Percentiles rank a stretch among this genome's conserved stretches.
Conservation (phyloP, 495 filamentous ascomycete species). For the Amniculicola lignicola region DNA sequence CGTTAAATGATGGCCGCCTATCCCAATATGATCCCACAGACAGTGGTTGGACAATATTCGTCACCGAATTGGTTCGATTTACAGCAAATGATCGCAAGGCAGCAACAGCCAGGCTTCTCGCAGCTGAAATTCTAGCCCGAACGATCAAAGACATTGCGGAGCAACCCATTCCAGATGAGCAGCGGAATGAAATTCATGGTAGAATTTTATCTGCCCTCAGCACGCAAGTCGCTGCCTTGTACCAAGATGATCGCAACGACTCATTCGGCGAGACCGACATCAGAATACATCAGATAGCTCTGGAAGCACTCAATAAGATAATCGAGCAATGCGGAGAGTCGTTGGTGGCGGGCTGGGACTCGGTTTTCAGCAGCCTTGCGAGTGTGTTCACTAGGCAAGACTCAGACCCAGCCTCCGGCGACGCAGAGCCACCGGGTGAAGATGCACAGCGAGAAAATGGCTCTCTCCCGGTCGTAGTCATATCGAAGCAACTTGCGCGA, state of each 20-base stretch:
- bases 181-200: constrained; percentile 57
- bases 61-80: constrained; percentile 62
- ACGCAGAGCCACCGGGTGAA: not conserved
- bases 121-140: constrained; percentile 71
- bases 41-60: constrained; percentile 74
- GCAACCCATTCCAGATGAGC: constrained; percentile 35
- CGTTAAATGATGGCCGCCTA: constrained; percentile 74
- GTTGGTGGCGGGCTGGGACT: constrained; percentile 75
- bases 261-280: constrained; percentile 60
- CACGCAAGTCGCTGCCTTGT: constrained; percentile 54
- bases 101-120: constrained; percentile 64
- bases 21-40: constrained; percentile 58
- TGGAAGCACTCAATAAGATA: constrained; percentile 77
- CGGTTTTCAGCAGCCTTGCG: constrained; percentile 78
- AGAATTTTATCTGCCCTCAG: constrained; percentile 69
- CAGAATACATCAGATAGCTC: constrained; percentile 75
- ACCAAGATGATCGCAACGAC: constrained; percentile 47
- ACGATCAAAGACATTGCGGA: constrained; percentile 61
- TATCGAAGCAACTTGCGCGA: constrained; percentile 69
- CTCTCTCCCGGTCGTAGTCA: constrained; percentile 21
- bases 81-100: constrained; percentile 54
- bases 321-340: constrained; percentile 87
- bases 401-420: not conserved
- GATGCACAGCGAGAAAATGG: not conserved
- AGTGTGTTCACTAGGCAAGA: constrained; percentile 61